Evolutionary conservation across 495 filamentous ascomycete genomes (phyloP), one percentile per base, ranked within the genome.

Genomic region (Trichoderma asperelloides): DNA sequence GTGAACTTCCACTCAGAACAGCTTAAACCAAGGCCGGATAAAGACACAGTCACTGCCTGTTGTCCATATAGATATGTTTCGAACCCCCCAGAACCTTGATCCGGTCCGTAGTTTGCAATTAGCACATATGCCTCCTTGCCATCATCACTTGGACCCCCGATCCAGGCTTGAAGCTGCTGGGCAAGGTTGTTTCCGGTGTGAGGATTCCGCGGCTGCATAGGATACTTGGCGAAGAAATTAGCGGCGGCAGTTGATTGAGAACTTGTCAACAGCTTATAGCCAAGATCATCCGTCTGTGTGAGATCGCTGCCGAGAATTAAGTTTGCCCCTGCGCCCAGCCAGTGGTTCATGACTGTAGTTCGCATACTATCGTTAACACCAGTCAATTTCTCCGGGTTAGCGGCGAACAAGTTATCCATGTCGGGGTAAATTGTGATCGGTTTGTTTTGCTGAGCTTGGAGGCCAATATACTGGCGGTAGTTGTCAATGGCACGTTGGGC

Each of bases 201-300:
- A 8, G 72, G 74, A 40, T 72, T 75, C 1, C 72, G 71, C 16
- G 74, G 74, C 64, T 75, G 74, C 70, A 75, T 75, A 9, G 74
- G 71, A 49, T 69, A 69, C 15, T 64, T 66, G 21, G 69, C 68
- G 9, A 67, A 68, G 65, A 74, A 73, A 28, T 68, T 60, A 1
- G 69, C 71, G 27, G 69, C 57, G 21, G 67, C 67, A n/a, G 69
- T 65, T 3, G 73, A 68, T 49, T 65, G 57, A 21, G 68, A 13
- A 39, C 64, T 67, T 2, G 71, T 69, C 12, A 74, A n/a, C 3
- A 74, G 68, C 51, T 70, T 66, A 15, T 65, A 67, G 21, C 73
- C 73, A 9, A 74, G 66, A 13, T 39, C 62, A 49, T 74, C 71
- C 13, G 73, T 67, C 41, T 68, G 66, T 3, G 71, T 74, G 12